A percentile compares a stretch with the other conserved stretches of the same genome.
phyloP scores from a whole-genome alignment of 2,329 filamentous ascomycete genomes.

The Epichloe bromicola region DNA sequence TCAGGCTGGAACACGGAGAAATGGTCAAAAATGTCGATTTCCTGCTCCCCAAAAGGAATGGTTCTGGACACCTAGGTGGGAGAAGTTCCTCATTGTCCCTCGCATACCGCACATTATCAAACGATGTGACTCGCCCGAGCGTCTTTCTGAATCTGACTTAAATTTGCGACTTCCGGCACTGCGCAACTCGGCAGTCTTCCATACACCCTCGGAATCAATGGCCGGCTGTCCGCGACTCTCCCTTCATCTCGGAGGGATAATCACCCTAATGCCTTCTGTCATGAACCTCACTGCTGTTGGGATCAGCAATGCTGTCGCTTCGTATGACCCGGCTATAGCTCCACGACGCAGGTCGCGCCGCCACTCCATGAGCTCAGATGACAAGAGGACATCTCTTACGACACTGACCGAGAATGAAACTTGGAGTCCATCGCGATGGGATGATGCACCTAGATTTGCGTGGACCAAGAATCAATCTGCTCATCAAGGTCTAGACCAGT shows the following conservation, averaged over 20 bases:
- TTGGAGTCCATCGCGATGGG: neutral
- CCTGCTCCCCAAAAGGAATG: constrained; percentile 17
- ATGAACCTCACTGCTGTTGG: constrained; percentile 9
- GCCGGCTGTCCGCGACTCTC: constrained; percentile 17
- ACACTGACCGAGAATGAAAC: neutral
- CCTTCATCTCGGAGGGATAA: constrained; percentile 17
- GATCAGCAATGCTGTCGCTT: neutral
- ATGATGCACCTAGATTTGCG: neutral
- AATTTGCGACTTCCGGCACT: constrained; percentile 1
- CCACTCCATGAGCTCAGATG: neutral
- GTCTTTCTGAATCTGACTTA: neutral
- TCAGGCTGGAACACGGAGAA: constrained; percentile 16
- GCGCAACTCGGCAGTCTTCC: constrained; percentile 4
- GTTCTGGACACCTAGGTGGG: constrained; percentile 22
- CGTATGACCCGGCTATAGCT: neutral
- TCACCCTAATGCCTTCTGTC: constrained; percentile 14
- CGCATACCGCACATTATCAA: constrained; percentile 16
- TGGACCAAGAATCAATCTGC: neutral
- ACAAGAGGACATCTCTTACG: constrained; percentile 1
- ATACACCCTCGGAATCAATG: neutral
- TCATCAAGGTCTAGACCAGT: neutral
- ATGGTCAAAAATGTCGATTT: constrained; percentile 15
- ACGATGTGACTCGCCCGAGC: constrained; percentile 5
- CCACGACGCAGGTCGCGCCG: neutral
- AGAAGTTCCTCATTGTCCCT: constrained; percentile 25